Percentiles rank a stretch among this genome's conserved stretches.
These are phyloP conservation scores for Cardamine occulta DNA, from an alignment of 345 rosid genomes.

Conservation along the genomic window DNA sequence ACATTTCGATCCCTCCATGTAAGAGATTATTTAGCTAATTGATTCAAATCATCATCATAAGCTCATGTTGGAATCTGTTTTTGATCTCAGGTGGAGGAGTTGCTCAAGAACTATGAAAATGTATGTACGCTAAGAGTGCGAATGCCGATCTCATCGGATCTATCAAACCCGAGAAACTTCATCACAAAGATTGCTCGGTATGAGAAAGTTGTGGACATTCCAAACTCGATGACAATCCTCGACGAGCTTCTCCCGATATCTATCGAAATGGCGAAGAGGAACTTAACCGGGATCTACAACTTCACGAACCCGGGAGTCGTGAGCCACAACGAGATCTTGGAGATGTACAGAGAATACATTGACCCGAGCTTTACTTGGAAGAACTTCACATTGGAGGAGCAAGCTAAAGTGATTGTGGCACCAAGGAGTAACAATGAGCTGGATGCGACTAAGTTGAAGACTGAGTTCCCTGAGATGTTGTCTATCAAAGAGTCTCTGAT, in stretches of 20 bases:
- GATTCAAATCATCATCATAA: not conserved
- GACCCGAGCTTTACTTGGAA: conserved; percentile 78
- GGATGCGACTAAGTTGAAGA: conserved; percentile 70
- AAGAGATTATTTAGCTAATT: not conserved
- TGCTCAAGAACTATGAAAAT: conserved; percentile 82
- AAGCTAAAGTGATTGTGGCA: conserved; percentile 84
- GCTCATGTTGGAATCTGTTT: conserved; percentile 7
- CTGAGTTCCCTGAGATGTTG: conserved; percentile 81
- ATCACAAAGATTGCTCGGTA: conserved; percentile 81
- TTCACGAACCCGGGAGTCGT: conserved; percentile 91
- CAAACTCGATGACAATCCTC: conserved; percentile 92
- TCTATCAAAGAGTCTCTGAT: conserved; percentile 83
- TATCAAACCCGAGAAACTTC: conserved; percentile 84
- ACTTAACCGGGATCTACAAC: conserved; percentile 90
- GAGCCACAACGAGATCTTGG: conserved; percentile 88
- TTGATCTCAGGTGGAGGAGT: conserved; percentile 67
- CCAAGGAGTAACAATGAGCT: conserved; percentile 98
- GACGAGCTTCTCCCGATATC: conserved; percentile 90
- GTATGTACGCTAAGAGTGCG: conserved; percentile 89
- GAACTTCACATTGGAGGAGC: conserved; percentile 89
- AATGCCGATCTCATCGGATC: conserved; percentile 90
- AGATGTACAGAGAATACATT: conserved; percentile 75
- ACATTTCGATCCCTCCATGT: no score
- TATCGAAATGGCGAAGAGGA: conserved; percentile 93
- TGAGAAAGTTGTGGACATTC: conserved; percentile 85